Conservation (phyloP, 257 asterid species). For the Rubia yunnanensis region DNA sequence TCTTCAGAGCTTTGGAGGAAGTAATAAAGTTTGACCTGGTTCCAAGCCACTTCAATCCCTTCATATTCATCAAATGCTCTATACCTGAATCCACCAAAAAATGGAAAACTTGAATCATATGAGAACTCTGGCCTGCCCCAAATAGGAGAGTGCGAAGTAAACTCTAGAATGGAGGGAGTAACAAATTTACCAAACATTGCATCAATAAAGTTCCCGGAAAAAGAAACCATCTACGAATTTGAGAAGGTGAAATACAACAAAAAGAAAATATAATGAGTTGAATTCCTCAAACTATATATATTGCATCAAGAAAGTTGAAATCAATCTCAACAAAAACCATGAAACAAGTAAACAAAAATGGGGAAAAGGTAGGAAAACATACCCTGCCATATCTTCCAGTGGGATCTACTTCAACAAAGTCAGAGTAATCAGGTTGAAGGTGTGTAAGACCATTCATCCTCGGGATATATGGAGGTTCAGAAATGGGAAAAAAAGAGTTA, state of each 20-base stretch:
- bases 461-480: neutral
- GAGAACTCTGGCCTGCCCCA: too few relatives aligned
- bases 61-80: conserved; percentile 51
- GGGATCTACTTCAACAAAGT: conserved; percentile 48
- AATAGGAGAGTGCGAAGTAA: too few relatives aligned
- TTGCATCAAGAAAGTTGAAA: conserved; percentile 23
- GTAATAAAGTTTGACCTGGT: conserved; percentile 41
- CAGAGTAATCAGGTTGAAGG: conserved; percentile 27
- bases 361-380: neutral
- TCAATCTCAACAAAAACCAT: conserved; percentile 4
- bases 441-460: conserved; percentile 33
- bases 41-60: conserved; percentile 55
- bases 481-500: neutral
- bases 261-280: neutral
- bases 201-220: conserved; percentile 4
- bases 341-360: neutral
- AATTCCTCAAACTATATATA: conserved; percentile 32
- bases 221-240: conserved; percentile 2
- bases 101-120: too few relatives aligned
- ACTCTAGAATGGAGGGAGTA: too few relatives aligned
- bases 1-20: conserved; percentile 46
- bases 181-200: neutral
- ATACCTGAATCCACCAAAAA: conserved; percentile 28
- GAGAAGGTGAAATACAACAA: neutral
- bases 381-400: conserved; percentile 52